These are phyloP conservation scores for Phycomyces nitens DNA, from an alignment of 192 early-diverging fungal species.

Conservation along the genomic window DNA sequence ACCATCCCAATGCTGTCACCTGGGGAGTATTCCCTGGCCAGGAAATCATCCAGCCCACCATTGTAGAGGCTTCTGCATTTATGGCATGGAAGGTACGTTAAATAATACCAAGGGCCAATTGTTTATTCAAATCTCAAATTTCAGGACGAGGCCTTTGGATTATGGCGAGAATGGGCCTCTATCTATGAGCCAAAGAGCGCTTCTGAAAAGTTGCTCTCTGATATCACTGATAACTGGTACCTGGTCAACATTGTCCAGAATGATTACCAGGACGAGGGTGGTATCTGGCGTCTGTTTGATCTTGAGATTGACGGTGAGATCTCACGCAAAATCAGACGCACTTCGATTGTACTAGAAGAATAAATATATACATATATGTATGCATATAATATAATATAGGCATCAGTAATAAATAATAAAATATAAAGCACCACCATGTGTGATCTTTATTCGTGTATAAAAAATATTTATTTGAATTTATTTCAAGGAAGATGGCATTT, in stretches of 20 bases:
- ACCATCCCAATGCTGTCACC: constrained; percentile 89
- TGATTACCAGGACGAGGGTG: constrained; percentile 71
- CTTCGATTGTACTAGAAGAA: constrained; percentile 12
- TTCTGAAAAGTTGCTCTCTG: constrained; percentile 43
- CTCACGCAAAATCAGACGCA: constrained; percentile 19
- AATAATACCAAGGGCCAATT: too few species aligned
- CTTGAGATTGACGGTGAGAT: constrained; percentile 35
- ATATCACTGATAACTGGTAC: constrained; percentile 74
- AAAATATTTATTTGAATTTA: too few species aligned
- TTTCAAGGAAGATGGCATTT: too few species aligned
- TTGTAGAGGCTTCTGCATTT: constrained; percentile 85
- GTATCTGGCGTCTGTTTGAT: constrained; percentile 66
- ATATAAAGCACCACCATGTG: not conserved
- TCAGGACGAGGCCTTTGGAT: constrained; percentile 88
- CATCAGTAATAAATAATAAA: not conserved
- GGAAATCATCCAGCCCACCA: constrained; percentile 94
- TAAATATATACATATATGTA: not conserved
- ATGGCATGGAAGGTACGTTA: constrained; percentile 77
- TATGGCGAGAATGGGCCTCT: constrained; percentile 86
- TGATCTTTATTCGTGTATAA: too few species aligned
- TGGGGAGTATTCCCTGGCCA: constrained; percentile 98
- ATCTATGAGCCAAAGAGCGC: constrained; percentile 57
- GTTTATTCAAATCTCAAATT: not conserved
- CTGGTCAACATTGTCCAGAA: constrained; percentile 95
- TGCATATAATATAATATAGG: not conserved